These are phyloP conservation scores for Venturia carpophila DNA, from an alignment of 2,329 filamentous ascomycete species.

Conservation along the genomic window DNA sequence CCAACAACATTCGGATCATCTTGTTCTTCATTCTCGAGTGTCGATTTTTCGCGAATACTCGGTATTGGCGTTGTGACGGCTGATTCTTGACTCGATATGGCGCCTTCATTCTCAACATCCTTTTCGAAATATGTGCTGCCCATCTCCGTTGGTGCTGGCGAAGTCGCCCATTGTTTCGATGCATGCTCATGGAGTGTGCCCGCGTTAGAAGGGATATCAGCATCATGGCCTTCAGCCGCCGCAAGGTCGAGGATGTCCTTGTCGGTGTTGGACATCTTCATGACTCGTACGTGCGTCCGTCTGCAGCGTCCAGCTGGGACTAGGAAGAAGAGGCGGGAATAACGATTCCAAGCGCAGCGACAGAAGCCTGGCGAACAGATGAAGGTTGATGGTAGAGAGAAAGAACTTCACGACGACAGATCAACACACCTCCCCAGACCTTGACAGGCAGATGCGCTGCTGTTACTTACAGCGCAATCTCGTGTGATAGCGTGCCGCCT, in stretches of 20 bases:
- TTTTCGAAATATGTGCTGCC: slow-evolving; percentile 21
- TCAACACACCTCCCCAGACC: neutral
- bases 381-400: neutral
- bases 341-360: neutral
- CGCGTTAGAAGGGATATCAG: slow-evolving; percentile 31
- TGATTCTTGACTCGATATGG: slow-evolving; percentile 20
- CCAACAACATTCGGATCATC: slow-evolving; percentile 46
- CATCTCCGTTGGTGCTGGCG: slow-evolving; percentile 21
- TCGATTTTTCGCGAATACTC: slow-evolving; percentile 20
- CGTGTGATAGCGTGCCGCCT: neutral
- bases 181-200: slow-evolving; percentile 23
- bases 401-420: neutral
- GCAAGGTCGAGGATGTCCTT: slow-evolving; percentile 28
- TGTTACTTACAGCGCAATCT: neutral
- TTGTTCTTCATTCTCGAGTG: slow-evolving; percentile 19
- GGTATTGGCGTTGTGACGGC: slow-evolving; percentile 20
- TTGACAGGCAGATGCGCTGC: neutral
- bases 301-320: neutral
- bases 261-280: neutral
- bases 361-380: too few species aligned
- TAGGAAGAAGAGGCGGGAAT: neutral
- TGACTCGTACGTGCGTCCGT: neutral
- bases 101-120: slow-evolving; percentile 28
- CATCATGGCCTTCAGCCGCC: slow-evolving; percentile 33
- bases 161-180: slow-evolving; percentile 10